Conservation (phyloP, 495 filamentous ascomycete genomes). For the Usnea hakonensis region DNA sequence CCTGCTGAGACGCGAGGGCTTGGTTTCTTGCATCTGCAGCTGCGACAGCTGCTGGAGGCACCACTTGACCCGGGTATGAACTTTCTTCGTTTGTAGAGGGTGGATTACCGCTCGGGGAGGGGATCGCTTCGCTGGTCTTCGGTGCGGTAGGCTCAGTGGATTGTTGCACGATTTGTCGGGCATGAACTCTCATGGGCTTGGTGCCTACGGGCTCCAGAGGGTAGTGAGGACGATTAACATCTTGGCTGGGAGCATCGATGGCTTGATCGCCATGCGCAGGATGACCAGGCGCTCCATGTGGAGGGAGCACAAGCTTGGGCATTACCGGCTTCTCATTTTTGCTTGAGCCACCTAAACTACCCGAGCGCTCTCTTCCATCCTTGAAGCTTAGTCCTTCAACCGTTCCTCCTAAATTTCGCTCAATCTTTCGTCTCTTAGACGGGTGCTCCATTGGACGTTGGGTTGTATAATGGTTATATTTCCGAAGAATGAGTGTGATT, state of each 20-base stretch:
- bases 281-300: slow-evolving; percentile 6
- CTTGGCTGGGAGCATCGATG: neutral
- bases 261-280: slow-evolving; percentile 2
- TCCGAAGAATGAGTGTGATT: slow-evolving; percentile 6
- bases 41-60: slow-evolving; percentile 16
- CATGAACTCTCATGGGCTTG: neutral
- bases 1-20: slow-evolving; percentile 13
- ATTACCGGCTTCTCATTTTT: slow-evolving; percentile 8
- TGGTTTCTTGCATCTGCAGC: slow-evolving; percentile 18
- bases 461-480: neutral
- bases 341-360: slow-evolving; percentile 5
- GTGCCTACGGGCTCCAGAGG: neutral
- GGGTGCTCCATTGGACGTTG: slow-evolving; percentile 22
- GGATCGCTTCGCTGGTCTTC: neutral
- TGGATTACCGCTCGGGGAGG: neutral
- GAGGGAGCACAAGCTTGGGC: slow-evolving; percentile 15
- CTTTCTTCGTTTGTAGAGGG: neutral
- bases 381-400: slow-evolving; percentile 4
- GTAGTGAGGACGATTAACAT: slow-evolving; percentile 5
- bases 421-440: slow-evolving; percentile 23
- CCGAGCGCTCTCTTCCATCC: slow-evolving; percentile 10
- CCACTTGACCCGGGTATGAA: slow-evolving; percentile 15
- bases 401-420: slow-evolving; percentile 5
- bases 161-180: neutral
- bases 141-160: neutral